Evolutionary conservation across 768 basidiomycete genomes (phyloP), one percentile per base, ranked within the genome.

Genomic region (Tulasnella sp.): DNA sequence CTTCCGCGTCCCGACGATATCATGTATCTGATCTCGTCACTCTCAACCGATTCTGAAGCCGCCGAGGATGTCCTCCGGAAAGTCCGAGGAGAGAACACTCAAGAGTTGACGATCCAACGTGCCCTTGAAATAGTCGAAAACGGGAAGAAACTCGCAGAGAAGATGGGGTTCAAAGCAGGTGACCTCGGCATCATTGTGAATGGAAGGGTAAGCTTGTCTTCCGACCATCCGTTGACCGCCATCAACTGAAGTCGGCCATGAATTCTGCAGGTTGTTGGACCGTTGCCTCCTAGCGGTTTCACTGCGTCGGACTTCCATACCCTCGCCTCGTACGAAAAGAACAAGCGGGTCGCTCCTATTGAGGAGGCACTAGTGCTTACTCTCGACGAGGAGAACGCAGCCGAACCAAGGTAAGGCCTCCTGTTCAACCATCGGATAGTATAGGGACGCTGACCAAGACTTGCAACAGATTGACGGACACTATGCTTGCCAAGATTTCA

Each of bases 291-390:
- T 1, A 89, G 88, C 3, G 89, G 90, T 22, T 95, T 99, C 84
- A 82, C 86, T 9, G 85, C 90, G 0, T 89, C 89, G n/a, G 97
- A 98, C 85, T 93, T 97, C 84, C 86, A 88, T 72, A 88, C 90
- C 1, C 86, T 99, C 72, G 91, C 92, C 81, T 85, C 86, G 7
- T 97, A 93, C 85, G 98, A 99, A 85, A 85, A 92, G 69, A 87
- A 87, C 22, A 92, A 92, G 83, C 90, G 96, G 72, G 89, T 92
- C 1, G 88, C 89, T 75, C 91, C 94, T 5, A 90, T 97, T 16
- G 85, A 93, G 14, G 88, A 89, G 22, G 93, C 95, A 0, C 85
- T 98, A 42, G 84, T 90, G 77, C 42, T 42, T 28, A 37, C 40
- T 40, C 60, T 78, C 1, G 41, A 64, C 20, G 77, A 54, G 31